Percentiles rank a stretch among this genome's conserved stretches.
Evolutionary conservation across 805 yeast genomes (phyloP).

Genomic region (Suhomyces xylopsoci): DNA sequence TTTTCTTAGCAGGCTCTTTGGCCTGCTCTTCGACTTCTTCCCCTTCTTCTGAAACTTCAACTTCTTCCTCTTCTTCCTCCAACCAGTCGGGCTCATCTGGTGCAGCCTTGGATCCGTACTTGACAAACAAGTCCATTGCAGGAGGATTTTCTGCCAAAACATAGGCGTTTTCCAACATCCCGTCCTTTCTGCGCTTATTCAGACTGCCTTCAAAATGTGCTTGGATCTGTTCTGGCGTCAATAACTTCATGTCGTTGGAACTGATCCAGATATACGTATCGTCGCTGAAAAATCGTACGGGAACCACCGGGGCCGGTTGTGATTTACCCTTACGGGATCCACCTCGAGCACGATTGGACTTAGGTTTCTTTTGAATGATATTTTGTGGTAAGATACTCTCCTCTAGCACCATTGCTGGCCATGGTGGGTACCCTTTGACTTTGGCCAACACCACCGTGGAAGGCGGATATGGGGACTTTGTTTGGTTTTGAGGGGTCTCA

Average conservation of each 20-base stretch:
- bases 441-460: slow-evolving; percentile 55
- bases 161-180: slow-evolving; percentile 49
- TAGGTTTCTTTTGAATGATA: slow-evolving; percentile 51
- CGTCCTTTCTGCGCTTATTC: slow-evolving; percentile 38
- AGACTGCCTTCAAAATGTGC: slow-evolving; percentile 25
- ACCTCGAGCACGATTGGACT: slow-evolving; percentile 15
- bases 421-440: slow-evolving; percentile 81
- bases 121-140: slow-evolving; percentile 38
- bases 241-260: slow-evolving; percentile 46
- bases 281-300: slow-evolving; percentile 71
- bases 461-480: not conserved
- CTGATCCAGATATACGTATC: slow-evolving; percentile 71
- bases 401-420: slow-evolving; percentile 85
- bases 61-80: slow-evolving; percentile 11
- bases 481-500: not conserved
- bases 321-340: slow-evolving; percentile 15
- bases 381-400: slow-evolving; percentile 56
- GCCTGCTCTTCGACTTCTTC: slow-evolving; percentile 10
- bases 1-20: not conserved
- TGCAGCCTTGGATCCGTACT: slow-evolving; percentile 42
- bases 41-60: slow-evolving; percentile 3
- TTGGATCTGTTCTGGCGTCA: slow-evolving; percentile 43
- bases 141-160: slow-evolving; percentile 49
- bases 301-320: slow-evolving; percentile 21
- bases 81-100: slow-evolving; percentile 41